Conservation (phyloP, 495 filamentous ascomycete species). For the Penicillium robsamsonii region DNA sequence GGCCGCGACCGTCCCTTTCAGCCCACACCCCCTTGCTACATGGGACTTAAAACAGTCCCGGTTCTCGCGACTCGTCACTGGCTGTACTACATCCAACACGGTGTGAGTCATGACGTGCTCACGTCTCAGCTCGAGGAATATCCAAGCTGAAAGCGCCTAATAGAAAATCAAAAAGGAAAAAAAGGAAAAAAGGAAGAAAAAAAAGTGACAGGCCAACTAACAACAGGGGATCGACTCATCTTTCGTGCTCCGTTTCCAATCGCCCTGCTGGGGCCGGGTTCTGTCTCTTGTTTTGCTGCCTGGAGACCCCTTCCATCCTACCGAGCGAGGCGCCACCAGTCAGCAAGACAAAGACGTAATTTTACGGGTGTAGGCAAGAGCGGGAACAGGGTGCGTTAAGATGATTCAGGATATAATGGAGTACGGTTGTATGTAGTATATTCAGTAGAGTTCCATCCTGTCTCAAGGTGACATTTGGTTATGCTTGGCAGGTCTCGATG, state of each 20-base stretch:
- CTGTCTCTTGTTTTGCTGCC: constrained; percentile 11
- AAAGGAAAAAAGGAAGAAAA: background rate
- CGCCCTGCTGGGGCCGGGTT: constrained; percentile 1
- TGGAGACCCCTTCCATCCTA: constrained; percentile 9
- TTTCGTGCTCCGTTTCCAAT: constrained; percentile 25
- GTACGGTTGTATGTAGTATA: constrained; percentile 1
- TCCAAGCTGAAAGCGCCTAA: background rate
- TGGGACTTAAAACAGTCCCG: background rate
- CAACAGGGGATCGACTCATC: background rate
- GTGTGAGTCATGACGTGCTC: constrained; percentile 18
- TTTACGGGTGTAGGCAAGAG: background rate
- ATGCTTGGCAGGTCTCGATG: constrained; percentile 25
- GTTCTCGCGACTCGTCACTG: background rate
- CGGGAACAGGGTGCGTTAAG: too few relatives aligned
- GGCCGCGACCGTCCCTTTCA: background rate
- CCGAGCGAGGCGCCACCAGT: constrained; percentile 4
- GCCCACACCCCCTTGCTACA: background rate
- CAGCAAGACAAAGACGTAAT: background rate
- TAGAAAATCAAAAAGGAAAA: background rate
- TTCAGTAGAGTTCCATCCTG: background rate
- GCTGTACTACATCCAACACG: constrained; percentile 3
- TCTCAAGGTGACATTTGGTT: constrained; percentile 22
- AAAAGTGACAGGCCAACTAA: background rate
- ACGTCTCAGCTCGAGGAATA: background rate
- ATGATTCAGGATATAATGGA: background rate